phyloP scores from a whole-genome alignment of 2,329 filamentous ascomycete genomes.

The Trichoderma hamatum region DNA sequence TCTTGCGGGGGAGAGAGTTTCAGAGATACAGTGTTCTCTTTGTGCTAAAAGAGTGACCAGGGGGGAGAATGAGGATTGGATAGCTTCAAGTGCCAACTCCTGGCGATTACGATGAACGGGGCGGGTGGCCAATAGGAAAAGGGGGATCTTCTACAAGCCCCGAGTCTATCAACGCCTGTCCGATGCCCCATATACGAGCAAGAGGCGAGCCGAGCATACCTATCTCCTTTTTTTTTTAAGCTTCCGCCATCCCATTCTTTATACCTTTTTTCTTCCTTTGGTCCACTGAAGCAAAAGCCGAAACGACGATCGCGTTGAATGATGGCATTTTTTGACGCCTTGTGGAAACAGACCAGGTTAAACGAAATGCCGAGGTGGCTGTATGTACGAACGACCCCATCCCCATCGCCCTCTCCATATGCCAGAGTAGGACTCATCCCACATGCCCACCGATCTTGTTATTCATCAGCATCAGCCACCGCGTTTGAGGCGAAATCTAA shows the following conservation, averaged over 20 bases:
- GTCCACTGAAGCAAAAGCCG: not conserved
- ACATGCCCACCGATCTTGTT: not conserved
- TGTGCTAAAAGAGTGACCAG: not conserved
- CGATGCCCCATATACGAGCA: not conserved
- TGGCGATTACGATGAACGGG: not conserved
- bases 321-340: not conserved
- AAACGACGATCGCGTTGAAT: not conserved
- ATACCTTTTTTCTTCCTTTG: not conserved
- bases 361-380: conserved; percentile 1
- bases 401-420: not conserved
- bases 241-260: not conserved
- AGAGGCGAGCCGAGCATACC: not conserved
- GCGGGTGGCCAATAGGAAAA: conserved; percentile 2
- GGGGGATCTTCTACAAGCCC: not conserved
- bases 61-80: not conserved
- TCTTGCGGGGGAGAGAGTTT: not conserved
- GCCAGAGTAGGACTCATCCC: not conserved
- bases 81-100: not conserved
- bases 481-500: not conserved
- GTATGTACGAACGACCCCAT: not conserved
- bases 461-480: conserved; percentile 11
- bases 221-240: not conserved
- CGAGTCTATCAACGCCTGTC: not conserved
- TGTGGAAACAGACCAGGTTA: not conserved
- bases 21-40: too few relatives aligned